Percentiles rank a stretch among this genome's conserved stretches.
phyloP scores from a whole-genome alignment of 2,329 filamentous ascomycete species.

The Alternaria atra region DNA sequence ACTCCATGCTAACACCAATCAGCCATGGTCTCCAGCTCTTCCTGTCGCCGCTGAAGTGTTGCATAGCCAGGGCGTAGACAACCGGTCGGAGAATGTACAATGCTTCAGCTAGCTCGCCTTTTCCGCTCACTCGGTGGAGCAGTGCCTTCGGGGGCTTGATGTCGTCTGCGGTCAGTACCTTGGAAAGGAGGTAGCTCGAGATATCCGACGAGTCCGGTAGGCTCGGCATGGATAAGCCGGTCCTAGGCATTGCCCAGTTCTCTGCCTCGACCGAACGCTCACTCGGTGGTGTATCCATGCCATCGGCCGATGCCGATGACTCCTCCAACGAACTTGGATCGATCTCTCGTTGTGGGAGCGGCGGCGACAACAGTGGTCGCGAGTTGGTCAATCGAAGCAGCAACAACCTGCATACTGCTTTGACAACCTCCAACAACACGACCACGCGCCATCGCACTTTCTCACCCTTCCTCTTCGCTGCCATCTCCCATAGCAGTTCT shows the following conservation, averaged over 20 bases:
- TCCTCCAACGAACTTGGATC: conserved; percentile 70
- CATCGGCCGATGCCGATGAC: conserved; percentile 55
- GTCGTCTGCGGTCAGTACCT: conserved; percentile 93
- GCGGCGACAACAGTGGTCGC: conserved; percentile 81
- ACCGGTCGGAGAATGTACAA: conserved; percentile 91
- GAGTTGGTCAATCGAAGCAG: conserved; percentile 84
- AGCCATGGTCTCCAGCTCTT: conserved; percentile 93
- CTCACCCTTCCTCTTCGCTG: conserved; percentile 85
- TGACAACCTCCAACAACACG: conserved; percentile 83
- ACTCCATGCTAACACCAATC: conserved; percentile 83
- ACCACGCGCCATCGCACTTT: conserved; percentile 85
- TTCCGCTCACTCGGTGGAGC: conserved; percentile 76
- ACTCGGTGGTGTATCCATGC: conserved; percentile 58
- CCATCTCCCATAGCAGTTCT: conserved; percentile 97
- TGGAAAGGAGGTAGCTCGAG: conserved; percentile 83
- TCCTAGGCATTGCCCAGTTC: conserved; percentile 91
- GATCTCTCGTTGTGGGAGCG: conserved; percentile 84
- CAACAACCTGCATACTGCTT: conserved; percentile 83
- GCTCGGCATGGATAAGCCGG: conserved; percentile 82
- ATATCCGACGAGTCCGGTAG: conserved; percentile 85
- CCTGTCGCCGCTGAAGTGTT: conserved; percentile 74
- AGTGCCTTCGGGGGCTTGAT: conserved; percentile 91
- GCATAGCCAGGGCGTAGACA: conserved; percentile 83
- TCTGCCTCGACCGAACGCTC: conserved; percentile 55
- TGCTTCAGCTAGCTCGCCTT: conserved; percentile 86